Percentiles rank a stretch among this genome's conserved stretches.
phyloP scores from a whole-genome alignment of 1,139 yeast species.

The Scheffersomyces illinoinensis region DNA sequence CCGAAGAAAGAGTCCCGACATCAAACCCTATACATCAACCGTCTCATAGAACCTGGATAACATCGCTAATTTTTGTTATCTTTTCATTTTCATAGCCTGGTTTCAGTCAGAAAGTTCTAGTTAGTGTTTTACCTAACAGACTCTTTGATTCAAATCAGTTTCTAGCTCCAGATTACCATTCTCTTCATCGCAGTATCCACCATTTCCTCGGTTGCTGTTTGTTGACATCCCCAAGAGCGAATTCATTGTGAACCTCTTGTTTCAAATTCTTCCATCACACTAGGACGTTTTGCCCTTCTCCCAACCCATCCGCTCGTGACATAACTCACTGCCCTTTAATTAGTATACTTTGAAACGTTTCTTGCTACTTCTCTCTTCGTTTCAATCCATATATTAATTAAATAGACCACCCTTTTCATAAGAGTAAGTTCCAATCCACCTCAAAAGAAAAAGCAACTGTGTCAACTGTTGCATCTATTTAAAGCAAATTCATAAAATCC shows the following conservation, averaged over 20 bases:
- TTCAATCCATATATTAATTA: slow-evolving; percentile 26
- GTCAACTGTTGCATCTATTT: not conserved
- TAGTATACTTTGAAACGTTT: slow-evolving; percentile 41
- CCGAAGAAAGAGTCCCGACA: slow-evolving; percentile 51
- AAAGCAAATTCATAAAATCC: not conserved
- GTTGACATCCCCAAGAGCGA: slow-evolving; percentile 13
- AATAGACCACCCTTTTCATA: slow-evolving; percentile 12
- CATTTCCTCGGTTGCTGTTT: slow-evolving; percentile 7
- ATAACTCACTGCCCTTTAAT: slow-evolving; percentile 4
- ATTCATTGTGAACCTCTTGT: slow-evolving; percentile 10
- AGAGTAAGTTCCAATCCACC: slow-evolving; percentile 51
- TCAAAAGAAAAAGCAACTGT: slow-evolving; percentile 17
- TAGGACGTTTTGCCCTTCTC: slow-evolving; percentile 38
- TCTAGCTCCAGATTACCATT: slow-evolving; percentile 1
- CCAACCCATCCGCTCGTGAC: slow-evolving; percentile 21
- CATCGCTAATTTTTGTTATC: slow-evolving; percentile 13
- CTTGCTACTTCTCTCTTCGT: slow-evolving; percentile 55
- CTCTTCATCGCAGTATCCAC: slow-evolving; percentile 7
- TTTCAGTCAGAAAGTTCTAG: not conserved
- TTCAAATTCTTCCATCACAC: slow-evolving; percentile 23
- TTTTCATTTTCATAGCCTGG: not conserved
- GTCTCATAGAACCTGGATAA: slow-evolving; percentile 48
- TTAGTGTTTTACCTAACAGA: not conserved
- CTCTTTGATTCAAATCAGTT: not conserved
- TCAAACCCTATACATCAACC: slow-evolving; percentile 22